Conservation (phyloP, 2,329 filamentous ascomycete species). For the Pestalotiopsis sp. region DNA sequence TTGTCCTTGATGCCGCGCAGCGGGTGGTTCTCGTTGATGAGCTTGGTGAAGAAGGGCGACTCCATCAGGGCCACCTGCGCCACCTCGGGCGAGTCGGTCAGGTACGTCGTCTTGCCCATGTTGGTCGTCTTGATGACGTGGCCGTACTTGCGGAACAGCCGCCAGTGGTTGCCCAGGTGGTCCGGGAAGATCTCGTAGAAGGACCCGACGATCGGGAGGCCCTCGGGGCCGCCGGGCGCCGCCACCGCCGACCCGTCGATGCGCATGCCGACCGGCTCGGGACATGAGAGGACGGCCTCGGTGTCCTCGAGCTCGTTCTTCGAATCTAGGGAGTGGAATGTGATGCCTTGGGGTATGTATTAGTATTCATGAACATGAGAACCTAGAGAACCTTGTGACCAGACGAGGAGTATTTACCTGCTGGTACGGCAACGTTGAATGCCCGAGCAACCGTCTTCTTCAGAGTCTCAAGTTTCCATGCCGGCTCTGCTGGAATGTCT, state of each 20-base stretch:
- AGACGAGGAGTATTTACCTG: not conserved
- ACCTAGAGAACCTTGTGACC: not conserved
- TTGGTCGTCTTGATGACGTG: slow-evolving; percentile 53
- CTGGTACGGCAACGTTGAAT: not conserved
- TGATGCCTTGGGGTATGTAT: not conserved
- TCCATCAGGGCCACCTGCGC: slow-evolving; percentile 49
- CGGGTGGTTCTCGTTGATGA: slow-evolving; percentile 52
- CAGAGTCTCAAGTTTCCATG: slow-evolving; percentile 6
- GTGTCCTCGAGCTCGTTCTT: not conserved
- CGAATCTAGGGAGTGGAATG: not conserved
- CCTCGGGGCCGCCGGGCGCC: slow-evolving; percentile 50
- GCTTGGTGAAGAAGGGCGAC: slow-evolving; percentile 55
- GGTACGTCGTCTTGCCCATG: slow-evolving; percentile 51
- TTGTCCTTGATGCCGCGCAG: slow-evolving; percentile 42
- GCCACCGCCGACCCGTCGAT: slow-evolving; percentile 53
- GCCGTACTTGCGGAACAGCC: slow-evolving; percentile 55
- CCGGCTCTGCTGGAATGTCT: slow-evolving; percentile 1
- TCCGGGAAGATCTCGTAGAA: slow-evolving; percentile 59
- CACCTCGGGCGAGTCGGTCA: slow-evolving; percentile 51
- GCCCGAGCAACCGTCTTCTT: slow-evolving; percentile 1
- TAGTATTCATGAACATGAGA: not conserved
- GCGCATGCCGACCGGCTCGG: not conserved
- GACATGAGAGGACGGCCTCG: not conserved
- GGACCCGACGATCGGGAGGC: slow-evolving; percentile 51
- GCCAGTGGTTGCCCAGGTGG: slow-evolving; percentile 57